These are phyloP conservation scores for Amoeboaphelidium protococcarum DNA, from an alignment of 371 early-diverging fungal genomes.

Conservation along the genomic window DNA sequence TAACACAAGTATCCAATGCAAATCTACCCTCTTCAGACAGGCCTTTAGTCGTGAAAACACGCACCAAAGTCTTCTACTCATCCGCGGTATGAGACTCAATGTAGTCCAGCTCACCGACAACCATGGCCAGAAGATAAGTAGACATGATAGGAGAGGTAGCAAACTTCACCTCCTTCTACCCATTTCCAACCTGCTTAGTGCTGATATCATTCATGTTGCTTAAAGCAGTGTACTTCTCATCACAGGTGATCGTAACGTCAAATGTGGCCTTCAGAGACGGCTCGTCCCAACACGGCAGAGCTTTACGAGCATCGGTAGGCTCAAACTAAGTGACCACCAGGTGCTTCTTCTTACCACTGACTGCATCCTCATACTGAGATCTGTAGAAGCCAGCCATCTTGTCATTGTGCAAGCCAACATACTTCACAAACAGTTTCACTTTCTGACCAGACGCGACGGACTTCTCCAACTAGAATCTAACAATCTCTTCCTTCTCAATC, in stretches of 20 bases:
- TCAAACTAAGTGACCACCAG: constrained; percentile 76
- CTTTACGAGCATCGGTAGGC: constrained; percentile 59
- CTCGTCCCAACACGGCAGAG: constrained; percentile 82
- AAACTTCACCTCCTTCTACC: constrained; percentile 35
- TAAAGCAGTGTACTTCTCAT: constrained; percentile 32
- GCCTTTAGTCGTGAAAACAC: constrained; percentile 50
- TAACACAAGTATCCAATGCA: constrained; percentile 40
- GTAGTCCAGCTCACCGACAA: constrained; percentile 66
- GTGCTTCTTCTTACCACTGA: constrained; percentile 16
- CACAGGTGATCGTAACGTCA: constrained; percentile 40
- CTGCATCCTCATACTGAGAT: constrained; percentile 27
- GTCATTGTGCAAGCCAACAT: constrained; percentile 42
- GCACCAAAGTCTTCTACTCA: constrained; percentile 27
- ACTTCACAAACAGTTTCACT: constrained; percentile 24
- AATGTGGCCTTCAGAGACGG: constrained; percentile 76
- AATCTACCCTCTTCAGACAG: constrained; percentile 39
- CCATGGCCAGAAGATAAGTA: constrained; percentile 70
- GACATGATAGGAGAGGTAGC: constrained; percentile 64
- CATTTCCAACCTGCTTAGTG: constrained; percentile 2
- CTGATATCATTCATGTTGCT: constrained; percentile 52
- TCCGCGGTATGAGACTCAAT: constrained; percentile 41
- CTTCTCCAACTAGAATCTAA: constrained; percentile 23
- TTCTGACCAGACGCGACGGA: constrained; percentile 24
- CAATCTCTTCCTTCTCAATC: constrained; percentile 26
- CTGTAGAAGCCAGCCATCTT: constrained; percentile 67